A percentile compares a stretch with the other conserved stretches of the same genome.
phyloP scores from a whole-genome alignment of 768 basidiomycete species.

The Amanita thiersii region DNA sequence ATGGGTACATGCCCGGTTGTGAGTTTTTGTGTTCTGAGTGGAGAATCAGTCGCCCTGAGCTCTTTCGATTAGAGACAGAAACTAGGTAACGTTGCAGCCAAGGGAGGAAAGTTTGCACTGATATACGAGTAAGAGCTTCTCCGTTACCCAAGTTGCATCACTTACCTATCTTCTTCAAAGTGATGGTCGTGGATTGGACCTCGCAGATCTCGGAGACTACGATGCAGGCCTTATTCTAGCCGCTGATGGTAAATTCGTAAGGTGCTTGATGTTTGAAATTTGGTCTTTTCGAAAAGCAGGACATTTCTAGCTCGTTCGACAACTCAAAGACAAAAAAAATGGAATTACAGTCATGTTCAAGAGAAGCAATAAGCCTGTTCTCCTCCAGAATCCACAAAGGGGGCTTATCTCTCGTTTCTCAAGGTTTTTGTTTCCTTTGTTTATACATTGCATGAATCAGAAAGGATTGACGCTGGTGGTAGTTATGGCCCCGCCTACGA shows the following conservation, averaged over 20 bases:
- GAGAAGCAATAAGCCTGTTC: slow-evolving; percentile 30
- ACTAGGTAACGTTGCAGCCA: slow-evolving; percentile 42
- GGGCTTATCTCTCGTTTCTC: slow-evolving; percentile 51
- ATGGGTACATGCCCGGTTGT: slow-evolving; percentile 54
- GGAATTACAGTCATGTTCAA: slow-evolving; percentile 42
- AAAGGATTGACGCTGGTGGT: not conserved
- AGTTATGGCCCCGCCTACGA: slow-evolving; percentile 57
- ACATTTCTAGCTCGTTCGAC: slow-evolving; percentile 34
- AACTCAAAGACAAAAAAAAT: slow-evolving; percentile 34
- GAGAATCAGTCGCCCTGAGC: not conserved
- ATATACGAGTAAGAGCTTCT: slow-evolving; percentile 45
- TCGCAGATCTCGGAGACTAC: slow-evolving; percentile 36
- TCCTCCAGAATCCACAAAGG: slow-evolving; percentile 41
- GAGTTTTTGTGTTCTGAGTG: slow-evolving; percentile 10
- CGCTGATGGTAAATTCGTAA: slow-evolving; percentile 46
- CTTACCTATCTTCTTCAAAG: slow-evolving; percentile 17
- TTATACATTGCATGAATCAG: not conserved
- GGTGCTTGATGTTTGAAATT: too few species aligned
- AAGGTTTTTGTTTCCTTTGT: slow-evolving; percentile 18
- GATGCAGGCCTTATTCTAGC: slow-evolving; percentile 43
- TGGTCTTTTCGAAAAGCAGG: too few species aligned
- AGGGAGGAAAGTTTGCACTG: slow-evolving; percentile 38
- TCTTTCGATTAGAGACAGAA: slow-evolving; percentile 39
- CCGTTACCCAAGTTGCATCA: not conserved
- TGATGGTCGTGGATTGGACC: slow-evolving; percentile 39